Evolutionary conservation across 176 grass and related monocot genomes (phyloP), one percentile per base, ranked within the genome.

Genomic region (Juncus inflexus): DNA sequence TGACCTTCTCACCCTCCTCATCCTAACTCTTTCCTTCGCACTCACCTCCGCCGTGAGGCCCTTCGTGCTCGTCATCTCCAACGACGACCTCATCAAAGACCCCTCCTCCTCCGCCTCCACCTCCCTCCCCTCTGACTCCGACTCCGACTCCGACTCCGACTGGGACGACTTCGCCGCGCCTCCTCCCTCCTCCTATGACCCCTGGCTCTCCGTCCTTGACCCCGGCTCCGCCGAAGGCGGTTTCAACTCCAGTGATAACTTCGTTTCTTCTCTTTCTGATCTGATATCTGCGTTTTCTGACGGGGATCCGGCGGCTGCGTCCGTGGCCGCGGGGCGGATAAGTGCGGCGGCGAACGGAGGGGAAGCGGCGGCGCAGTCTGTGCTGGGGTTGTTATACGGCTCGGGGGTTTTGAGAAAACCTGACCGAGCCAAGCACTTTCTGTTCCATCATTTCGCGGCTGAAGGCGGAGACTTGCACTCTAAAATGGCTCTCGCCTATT

Each of bases 401-500:
- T 64, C 79, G 2, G 88, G 94, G 15, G 80, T 99, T 75, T 61
- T 80, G 60, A 89, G 88, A 35, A 78, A 80, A 12, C 77, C 75
- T 2, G 86, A 81, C 72, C 85, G 80, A 49, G 61, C 85, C 40
- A 86, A 81, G 53, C 78, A 86, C 6, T 99, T 92, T 70, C 79
- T 99, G 78, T 82, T 81, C 70, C 88, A 99, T 81, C 84, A 83
- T 57, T 99, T 99, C 45, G 94, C 94, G 0, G 88, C 88, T 15
- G 85, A 92, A 41, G 85, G 79, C 3, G 94, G 94, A 10, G 82
- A 89, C 74, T 68, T 89, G 43, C 94, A 92, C 72, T 99, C 94
- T 37, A 99, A 92, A 77, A 99, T 99, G 94, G 88, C 86, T 15
- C 78, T 99, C 2, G 94, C 85, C 16, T 99, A 99, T 66, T 76